Percentiles rank a stretch among this genome's conserved stretches.
These are phyloP conservation scores for Pythium pectinolyticum DNA, from an alignment of 352 stramenopile genomes.

Conservation along the genomic window DNA sequence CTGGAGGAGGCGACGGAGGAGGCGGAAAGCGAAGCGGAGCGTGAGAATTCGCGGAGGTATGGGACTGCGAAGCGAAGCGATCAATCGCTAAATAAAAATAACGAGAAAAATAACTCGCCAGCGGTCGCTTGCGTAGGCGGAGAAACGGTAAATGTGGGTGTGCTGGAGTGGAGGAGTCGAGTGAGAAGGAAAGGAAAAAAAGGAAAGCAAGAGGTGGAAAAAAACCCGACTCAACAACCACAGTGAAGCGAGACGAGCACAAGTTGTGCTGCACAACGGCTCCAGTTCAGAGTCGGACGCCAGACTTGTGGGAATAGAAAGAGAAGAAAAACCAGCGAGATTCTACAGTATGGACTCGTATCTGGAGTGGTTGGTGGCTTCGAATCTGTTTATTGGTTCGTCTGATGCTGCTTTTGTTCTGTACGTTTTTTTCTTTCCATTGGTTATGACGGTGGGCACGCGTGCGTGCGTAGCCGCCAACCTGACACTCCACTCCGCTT, in stretches of 20 bases:
- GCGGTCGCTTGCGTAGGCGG: conserved; percentile 13
- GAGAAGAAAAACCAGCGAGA: no score
- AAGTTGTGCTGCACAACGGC: no score
- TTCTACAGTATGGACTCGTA: no score
- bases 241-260: conserved; percentile 2
- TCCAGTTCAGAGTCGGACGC: no score
- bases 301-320: no score
- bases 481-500: not conserved
- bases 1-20: not conserved
- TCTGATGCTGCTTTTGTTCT: conserved; percentile 7
- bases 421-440: conserved; percentile 9
- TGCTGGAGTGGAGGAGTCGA: conserved; percentile 1
- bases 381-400: not conserved
- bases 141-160: conserved; percentile 13
- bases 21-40: not conserved
- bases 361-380: not conserved
- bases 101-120: conserved; percentile 9
- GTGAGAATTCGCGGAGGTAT: not conserved
- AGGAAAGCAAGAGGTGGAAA: not conserved
- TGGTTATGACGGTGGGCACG: not conserved
- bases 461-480: conserved; percentile 3
- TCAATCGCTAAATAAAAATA: conserved; percentile 13
- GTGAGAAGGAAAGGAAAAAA: not conserved
- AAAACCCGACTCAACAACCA: not conserved
- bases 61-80: not conserved